A percentile compares a stretch with the other conserved stretches of the same genome.
These are phyloP conservation scores for Polymyxa betae DNA, from an alignment of 208 protist genomes.

Conservation along the genomic window DNA sequence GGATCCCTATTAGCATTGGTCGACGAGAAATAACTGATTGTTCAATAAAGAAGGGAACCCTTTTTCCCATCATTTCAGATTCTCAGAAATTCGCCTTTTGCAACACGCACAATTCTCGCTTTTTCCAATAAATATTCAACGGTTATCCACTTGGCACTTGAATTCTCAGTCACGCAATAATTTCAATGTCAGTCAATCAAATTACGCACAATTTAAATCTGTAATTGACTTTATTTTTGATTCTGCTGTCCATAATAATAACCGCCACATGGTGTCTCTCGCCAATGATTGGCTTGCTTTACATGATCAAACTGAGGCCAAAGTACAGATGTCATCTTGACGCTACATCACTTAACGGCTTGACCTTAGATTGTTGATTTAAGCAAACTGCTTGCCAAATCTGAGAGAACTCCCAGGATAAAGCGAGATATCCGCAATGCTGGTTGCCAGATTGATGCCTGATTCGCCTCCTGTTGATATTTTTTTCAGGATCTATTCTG, in stretches of 20 bases:
- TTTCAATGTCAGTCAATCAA: too few relatives aligned
- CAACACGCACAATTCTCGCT: too few relatives aligned
- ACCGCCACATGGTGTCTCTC: not conserved
- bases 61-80: too few relatives aligned
- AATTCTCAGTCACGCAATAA: too few relatives aligned
- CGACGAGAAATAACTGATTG: too few relatives aligned
- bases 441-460: not conserved
- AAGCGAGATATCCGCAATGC: slow-evolving; percentile 40
- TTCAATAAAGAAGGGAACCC: too few relatives aligned
- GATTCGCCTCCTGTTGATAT: not conserved
- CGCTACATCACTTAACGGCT: not conserved
- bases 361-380: slow-evolving; percentile 22
- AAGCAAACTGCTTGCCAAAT: not conserved
- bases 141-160: too few relatives aligned
- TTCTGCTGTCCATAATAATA: too few relatives aligned
- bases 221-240: too few relatives aligned
- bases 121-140: too few relatives aligned
- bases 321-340: not conserved
- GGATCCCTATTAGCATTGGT: not conserved
- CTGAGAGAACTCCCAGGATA: not conserved
- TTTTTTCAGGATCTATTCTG: slow-evolving; percentile 15
- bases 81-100: too few relatives aligned
- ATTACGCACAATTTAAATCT: too few relatives aligned
- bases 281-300: not conserved
- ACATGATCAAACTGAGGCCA: slow-evolving; percentile 47